Percentiles rank a stretch among this genome's conserved stretches.
phyloP scores from a whole-genome alignment of 768 basidiomycete genomes.

The Termitomyces bulborhizus region DNA sequence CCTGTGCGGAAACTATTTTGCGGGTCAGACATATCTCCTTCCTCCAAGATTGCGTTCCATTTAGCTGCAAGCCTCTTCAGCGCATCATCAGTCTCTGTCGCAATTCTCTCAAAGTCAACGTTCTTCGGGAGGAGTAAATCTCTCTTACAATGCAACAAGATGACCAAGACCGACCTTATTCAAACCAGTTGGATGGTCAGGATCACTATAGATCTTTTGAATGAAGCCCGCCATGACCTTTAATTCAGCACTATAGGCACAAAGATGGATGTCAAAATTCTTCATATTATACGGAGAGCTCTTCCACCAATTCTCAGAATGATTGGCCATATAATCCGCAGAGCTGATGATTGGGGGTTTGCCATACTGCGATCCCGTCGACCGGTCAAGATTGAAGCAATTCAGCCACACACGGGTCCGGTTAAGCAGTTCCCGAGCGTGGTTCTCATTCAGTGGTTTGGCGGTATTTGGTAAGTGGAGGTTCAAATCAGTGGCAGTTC shows the following conservation, averaged over 20 bases:
- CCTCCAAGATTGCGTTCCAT: slow-evolving; percentile 52
- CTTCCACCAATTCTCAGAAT: slow-evolving; percentile 67
- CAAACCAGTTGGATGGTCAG: slow-evolving; percentile 65
- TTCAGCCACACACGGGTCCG: slow-evolving; percentile 87
- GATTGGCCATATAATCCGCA: slow-evolving; percentile 69
- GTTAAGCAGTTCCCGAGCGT: slow-evolving; percentile 83
- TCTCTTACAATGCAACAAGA: neutral
- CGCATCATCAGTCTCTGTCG: slow-evolving; percentile 63
- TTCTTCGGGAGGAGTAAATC: slow-evolving; percentile 29
- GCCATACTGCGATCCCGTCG: slow-evolving; percentile 84
- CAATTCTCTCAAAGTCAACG: slow-evolving; percentile 57
- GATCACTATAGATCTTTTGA: slow-evolving; percentile 65
- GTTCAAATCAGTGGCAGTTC: slow-evolving; percentile 86
- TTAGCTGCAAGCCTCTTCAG: slow-evolving; percentile 46
- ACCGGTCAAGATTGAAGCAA: slow-evolving; percentile 88
- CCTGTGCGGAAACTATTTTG: slow-evolving; percentile 57
- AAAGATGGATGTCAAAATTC: slow-evolving; percentile 76
- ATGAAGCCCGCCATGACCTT: slow-evolving; percentile 56
- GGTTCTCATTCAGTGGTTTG: slow-evolving; percentile 71
- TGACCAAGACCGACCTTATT: slow-evolving; percentile 49
- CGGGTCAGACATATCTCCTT: slow-evolving; percentile 47
- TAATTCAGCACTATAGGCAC: slow-evolving; percentile 71
- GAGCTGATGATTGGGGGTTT: slow-evolving; percentile 77
- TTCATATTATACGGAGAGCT: slow-evolving; percentile 61
- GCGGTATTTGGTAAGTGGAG: slow-evolving; percentile 73